Percentiles rank a stretch among this genome's conserved stretches.
Evolutionary conservation across 2,329 filamentous ascomycete species (phyloP).

Genomic region (Dryadomyces quercivorus): DNA sequence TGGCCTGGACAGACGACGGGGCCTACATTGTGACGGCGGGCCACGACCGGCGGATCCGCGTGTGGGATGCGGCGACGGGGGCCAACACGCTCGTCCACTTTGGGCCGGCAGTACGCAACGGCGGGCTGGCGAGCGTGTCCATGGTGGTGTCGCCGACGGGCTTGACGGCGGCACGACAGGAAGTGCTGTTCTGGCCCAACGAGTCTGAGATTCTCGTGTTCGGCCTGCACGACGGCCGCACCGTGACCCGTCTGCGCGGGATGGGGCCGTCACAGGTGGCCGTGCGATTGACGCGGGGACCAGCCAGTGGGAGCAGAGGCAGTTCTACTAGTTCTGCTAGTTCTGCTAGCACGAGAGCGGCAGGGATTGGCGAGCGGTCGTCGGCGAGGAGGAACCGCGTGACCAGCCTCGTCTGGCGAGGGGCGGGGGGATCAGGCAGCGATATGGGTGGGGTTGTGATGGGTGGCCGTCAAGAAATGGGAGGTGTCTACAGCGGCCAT

Average conservation of each 20-base stretch:
- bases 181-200: slow-evolving; percentile 72
- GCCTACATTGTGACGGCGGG: slow-evolving; percentile 66
- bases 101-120: slow-evolving; percentile 69
- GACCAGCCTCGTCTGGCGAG: slow-evolving; percentile 63
- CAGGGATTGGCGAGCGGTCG: slow-evolving; percentile 12
- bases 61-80: slow-evolving; percentile 73
- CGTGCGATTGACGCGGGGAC: slow-evolving; percentile 17
- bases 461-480: slow-evolving; percentile 39
- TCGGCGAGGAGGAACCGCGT: slow-evolving; percentile 51
- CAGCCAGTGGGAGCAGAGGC: too few species aligned
- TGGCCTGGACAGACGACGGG: slow-evolving; percentile 76
- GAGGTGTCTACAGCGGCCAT: slow-evolving; percentile 66
- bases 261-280: slow-evolving; percentile 42
- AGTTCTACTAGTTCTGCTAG: too few species aligned
- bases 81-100: slow-evolving; percentile 85
- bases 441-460: slow-evolving; percentile 44
- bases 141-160: slow-evolving; percentile 53
- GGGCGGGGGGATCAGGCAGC: slow-evolving; percentile 44
- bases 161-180: slow-evolving; percentile 41
- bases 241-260: slow-evolving; percentile 59
- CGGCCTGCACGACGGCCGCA: slow-evolving; percentile 63
- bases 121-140: slow-evolving; percentile 45
- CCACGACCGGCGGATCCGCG: slow-evolving; percentile 71
- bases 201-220: slow-evolving; percentile 68
- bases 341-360: background rate